Evolutionary conservation across 148 eudicot genomes (phyloP).

Genomic region (Hydrangea macrophylla): DNA sequence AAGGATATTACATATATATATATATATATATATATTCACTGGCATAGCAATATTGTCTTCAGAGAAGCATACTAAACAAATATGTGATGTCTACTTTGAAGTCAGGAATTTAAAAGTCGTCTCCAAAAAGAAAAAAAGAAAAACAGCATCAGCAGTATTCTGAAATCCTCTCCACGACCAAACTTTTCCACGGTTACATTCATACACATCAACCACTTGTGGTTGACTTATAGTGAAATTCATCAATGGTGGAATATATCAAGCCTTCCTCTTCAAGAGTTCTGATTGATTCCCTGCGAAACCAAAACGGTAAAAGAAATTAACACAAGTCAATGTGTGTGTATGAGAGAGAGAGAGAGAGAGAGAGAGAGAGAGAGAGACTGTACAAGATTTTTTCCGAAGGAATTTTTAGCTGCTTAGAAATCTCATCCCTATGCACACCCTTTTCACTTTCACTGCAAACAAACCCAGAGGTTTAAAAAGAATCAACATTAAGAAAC

Average conservation of each 20-base stretch:
- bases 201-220: conserved; percentile 27
- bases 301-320: conserved; percentile 14
- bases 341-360: background rate
- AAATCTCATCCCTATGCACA: conserved; percentile 71
- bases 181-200: conserved; percentile 2
- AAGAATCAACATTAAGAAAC: too few species aligned
- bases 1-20: too few species aligned
- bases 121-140: background rate
- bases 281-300: conserved; percentile 69
- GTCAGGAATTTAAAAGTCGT: too few species aligned
- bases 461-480: background rate
- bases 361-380: conserved; percentile 17
- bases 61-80: too few species aligned
- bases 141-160: background rate
- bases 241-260: conserved; percentile 84
- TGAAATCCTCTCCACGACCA: background rate
- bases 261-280: conserved; percentile 87
- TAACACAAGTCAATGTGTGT: background rate
- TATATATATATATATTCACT: too few species aligned
- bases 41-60: too few species aligned
- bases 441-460: conserved; percentile 75
- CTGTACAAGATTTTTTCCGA: conserved; percentile 64
- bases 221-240: conserved; percentile 77
- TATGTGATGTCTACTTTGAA: too few species aligned
- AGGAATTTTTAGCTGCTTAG: conserved; percentile 60